Evolutionary conservation across 805 yeast genomes (phyloP).

Genomic region (Cephaloascus fragrans): DNA sequence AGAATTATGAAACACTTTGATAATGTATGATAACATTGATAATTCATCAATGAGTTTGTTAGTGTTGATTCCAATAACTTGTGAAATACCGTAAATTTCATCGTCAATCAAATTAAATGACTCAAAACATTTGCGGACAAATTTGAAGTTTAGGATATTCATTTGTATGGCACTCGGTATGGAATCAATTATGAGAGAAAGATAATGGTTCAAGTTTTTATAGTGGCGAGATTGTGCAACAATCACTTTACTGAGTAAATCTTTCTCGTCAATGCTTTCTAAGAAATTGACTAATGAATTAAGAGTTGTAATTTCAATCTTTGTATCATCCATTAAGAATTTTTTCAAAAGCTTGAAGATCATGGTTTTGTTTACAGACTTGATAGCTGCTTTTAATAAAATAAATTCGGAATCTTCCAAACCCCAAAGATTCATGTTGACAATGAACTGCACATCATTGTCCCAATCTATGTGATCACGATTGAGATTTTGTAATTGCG

Average conservation of each 20-base stretch:
- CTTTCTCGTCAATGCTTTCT: neutral
- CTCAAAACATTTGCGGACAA: neutral
- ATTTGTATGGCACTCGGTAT: neutral
- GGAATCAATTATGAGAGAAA: neutral
- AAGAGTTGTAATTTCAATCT: neutral
- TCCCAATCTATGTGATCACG: neutral
- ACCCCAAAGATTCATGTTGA: neutral
- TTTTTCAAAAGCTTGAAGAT: neutral
- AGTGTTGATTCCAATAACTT: neutral
- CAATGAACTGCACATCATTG: neutral
- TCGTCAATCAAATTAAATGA: neutral
- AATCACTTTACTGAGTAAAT: neutral
- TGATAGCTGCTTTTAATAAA: neutral
- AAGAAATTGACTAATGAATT: neutral
- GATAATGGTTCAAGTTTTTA: neutral
- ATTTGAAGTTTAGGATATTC: neutral
- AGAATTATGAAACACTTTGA: neutral
- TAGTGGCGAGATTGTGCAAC: neutral
- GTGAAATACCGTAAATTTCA: neutral
- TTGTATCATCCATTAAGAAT: neutral
- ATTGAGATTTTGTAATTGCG: neutral
- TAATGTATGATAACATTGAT: neutral
- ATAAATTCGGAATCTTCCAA: neutral
- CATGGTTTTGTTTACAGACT: neutral
- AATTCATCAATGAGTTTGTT: neutral